A percentile compares a stretch with the other conserved stretches of the same genome.
Conservation (phyloP, 441 rosid species). For the Cnidoscolus chayamansa region DNA sequence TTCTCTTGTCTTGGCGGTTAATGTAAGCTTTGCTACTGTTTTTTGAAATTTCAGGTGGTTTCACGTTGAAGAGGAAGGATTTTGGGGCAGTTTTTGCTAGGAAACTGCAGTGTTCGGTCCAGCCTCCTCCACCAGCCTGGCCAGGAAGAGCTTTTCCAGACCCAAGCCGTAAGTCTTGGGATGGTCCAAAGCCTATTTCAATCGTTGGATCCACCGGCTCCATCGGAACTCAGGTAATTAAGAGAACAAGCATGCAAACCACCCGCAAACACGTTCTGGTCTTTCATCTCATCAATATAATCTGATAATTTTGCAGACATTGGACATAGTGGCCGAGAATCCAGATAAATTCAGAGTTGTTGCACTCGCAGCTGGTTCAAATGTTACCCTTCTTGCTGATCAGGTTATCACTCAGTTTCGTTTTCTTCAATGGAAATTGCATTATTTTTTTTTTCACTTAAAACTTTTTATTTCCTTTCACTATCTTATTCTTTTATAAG, state of each 20-base stretch:
- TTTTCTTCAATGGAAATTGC: too few relatives aligned
- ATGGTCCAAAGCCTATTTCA: constrained; percentile 85
- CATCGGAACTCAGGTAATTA: constrained; percentile 82
- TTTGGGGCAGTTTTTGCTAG: constrained; percentile 35
- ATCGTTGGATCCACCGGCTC: constrained; percentile 95
- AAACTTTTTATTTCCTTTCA: neutral
- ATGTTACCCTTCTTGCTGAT: constrained; percentile 86
- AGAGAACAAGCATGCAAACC: neutral
- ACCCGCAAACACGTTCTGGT: too few relatives aligned
- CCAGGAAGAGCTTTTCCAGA: constrained; percentile 80
- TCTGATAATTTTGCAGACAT: constrained; percentile 46
- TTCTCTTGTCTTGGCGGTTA: neutral
- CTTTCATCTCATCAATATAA: neutral
- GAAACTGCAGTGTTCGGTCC: constrained; percentile 65
- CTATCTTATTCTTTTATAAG: neutral
- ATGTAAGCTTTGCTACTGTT: constrained; percentile 9
- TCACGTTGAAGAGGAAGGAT: constrained; percentile 50
- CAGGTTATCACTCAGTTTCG: constrained; percentile 46
- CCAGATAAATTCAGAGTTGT: constrained; percentile 85
- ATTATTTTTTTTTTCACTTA: too few relatives aligned
- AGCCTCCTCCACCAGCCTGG: constrained; percentile 78
- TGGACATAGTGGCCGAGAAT: constrained; percentile 86
- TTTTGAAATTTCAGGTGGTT: constrained; percentile 42
- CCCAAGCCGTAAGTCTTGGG: constrained; percentile 60
- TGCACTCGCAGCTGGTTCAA: constrained; percentile 93